Percentiles rank a stretch among this genome's conserved stretches.
phyloP scores from a whole-genome alignment of 2,329 filamentous ascomycete genomes.

The Diaporthe eres region DNA sequence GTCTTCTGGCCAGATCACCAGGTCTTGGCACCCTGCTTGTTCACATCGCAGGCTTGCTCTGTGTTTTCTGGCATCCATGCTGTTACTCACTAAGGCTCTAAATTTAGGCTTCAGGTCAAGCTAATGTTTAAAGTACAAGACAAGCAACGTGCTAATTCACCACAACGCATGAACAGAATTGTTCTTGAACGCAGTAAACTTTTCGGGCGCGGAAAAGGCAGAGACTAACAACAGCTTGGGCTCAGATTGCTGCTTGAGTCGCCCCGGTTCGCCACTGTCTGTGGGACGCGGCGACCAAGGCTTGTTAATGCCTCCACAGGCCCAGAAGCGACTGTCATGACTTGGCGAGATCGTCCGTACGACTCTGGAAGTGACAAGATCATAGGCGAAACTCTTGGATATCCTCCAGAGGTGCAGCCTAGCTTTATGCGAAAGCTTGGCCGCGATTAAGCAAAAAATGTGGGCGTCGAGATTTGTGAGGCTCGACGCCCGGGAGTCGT shows the following conservation, averaged over 20 bases:
- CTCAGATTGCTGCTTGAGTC: conserved; percentile 8
- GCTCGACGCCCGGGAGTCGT: not conserved
- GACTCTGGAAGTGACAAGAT: conserved; percentile 18
- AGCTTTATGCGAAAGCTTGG: conserved; percentile 33
- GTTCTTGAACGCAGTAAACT: conserved; percentile 2
- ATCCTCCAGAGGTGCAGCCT: conserved; percentile 10
- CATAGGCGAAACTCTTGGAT: conserved; percentile 29
- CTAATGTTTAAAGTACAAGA: not conserved
- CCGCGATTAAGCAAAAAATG: conserved; percentile 22
- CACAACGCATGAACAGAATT: not conserved
- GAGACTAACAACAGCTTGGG: not conserved
- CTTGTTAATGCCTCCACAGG: conserved; percentile 14
- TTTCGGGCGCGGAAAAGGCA: not conserved
- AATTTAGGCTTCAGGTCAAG: conserved; percentile 4
- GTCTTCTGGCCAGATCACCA: not conserved
- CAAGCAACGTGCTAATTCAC: not conserved
- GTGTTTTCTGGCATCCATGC: not conserved
- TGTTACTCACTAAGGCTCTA: conserved; percentile 1
- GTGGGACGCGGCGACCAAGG: not conserved
- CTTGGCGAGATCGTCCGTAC: conserved; percentile 25
- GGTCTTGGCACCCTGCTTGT: not conserved
- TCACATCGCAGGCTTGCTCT: not conserved
- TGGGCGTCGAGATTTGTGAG: not conserved
- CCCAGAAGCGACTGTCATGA: conserved; percentile 12
- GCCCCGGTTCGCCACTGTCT: conserved; percentile 5